Evolutionary conservation across 148 eudicot genomes (phyloP), one percentile per base, ranked within the genome.

Genomic region (Polygonum maritimum): DNA sequence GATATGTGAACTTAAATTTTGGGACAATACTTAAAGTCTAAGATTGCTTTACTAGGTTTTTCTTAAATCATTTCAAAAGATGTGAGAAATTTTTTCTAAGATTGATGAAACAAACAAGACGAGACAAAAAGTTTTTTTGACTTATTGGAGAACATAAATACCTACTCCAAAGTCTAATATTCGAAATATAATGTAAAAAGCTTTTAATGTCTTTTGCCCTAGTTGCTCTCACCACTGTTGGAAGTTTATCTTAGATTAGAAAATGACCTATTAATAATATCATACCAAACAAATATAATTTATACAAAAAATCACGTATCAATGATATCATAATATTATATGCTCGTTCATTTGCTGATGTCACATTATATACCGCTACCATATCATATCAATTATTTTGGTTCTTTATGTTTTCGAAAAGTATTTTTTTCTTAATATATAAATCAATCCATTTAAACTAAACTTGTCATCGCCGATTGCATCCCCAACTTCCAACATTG

Each of bases 401-500:
- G 41, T 8, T 65, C 19, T 65, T 35, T 65, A 4, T 65, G 38
- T 36, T 36, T 65, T 16, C 15, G 4, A 33, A 65, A 65, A 35
- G 21, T 22, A 22, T 12, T 26, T 63, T 63, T 33, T 67, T 35
- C 9, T 5, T 16, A 21, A 21, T 58, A 22, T 2, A n/a, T n/a
- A n/a, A n/a, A n/a, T n/a, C n/a, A n/a, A n/a, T 8, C 26, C 4
- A 26, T 60, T 22, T 22, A 36, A 67, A 67, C 71, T 36, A 9
- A 15, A 38, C 21, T 26, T 36, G 19, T 21, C 71, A 16, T 67
- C 5, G 71, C 45, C 19, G 36, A 67, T 8, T 67, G 71, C 21
- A 36, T 67, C 71, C 71, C 45, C 36, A 67, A 67, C 71, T 36
- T 67, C 45, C 71, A 67, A 67, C 71, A 67, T 22, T 31, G n/a